Conservation (phyloP, 2,329 filamentous ascomycete genomes). For the Microcyclosporella mali region DNA sequence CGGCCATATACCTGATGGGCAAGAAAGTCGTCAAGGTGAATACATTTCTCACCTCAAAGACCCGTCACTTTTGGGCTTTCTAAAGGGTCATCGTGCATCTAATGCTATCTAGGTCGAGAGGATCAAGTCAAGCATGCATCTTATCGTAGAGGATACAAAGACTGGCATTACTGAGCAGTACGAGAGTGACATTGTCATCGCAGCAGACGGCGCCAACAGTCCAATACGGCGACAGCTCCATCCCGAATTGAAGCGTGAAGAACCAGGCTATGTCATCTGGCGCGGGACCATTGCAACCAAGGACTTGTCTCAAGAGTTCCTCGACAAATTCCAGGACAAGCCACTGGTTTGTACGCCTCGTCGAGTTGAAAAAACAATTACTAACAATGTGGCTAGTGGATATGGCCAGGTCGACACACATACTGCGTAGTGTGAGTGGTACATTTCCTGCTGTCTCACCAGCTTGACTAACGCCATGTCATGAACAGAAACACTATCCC, state of each 20-base stretch:
- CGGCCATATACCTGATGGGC: conserved; percentile 7
- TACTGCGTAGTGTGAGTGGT: conserved; percentile 15
- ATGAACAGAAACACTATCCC: conserved; percentile 27
- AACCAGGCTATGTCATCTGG: conserved; percentile 21
- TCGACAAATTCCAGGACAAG: conserved; percentile 8
- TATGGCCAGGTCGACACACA: conserved; percentile 10
- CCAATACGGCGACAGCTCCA: conserved; percentile 12
- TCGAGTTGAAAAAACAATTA: too few relatives aligned
- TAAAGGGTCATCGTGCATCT: too few relatives aligned
- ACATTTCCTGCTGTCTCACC: background rate
- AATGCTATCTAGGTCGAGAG: conserved; percentile 8
- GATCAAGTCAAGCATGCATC: conserved; percentile 2
- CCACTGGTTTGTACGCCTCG: conserved; percentile 1
- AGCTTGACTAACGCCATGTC: background rate
- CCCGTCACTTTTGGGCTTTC: too few relatives aligned
- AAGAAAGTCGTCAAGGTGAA: conserved; percentile 11
- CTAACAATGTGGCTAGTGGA: background rate
- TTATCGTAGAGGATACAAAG: conserved; percentile 7
- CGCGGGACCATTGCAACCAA: conserved; percentile 15
- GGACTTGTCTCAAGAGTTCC: conserved; percentile 7
- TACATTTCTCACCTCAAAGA: too few relatives aligned
- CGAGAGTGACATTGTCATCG: conserved; percentile 17
- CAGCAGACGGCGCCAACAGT: conserved; percentile 21
- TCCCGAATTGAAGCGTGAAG: conserved; percentile 12
- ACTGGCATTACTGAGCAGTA: conserved; percentile 8